Base-by-base conservation (phyloP, 768 basidiomycete species). In the Tephrocybe sp. region DNA sequence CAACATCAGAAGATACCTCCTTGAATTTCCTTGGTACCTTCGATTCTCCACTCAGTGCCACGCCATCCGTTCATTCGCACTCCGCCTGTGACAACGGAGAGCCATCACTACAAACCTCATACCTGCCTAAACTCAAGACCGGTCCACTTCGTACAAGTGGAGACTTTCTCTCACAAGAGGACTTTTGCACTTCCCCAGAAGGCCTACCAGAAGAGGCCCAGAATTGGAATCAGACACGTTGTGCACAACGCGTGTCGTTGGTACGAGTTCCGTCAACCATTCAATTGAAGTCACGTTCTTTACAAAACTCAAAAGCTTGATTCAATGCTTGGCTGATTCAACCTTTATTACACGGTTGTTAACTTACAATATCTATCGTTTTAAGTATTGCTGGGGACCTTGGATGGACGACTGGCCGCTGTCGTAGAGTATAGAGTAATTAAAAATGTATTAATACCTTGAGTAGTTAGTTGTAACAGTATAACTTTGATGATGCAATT, bases 141-240 rank as follows among this genome's bases (percentile, higher is more conserved):
- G 49, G 22, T 35, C 61, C 60, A 2, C 53, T 53, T 9, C 50
- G 57, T 22, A 49, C 55, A 14, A 62, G 58, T 45, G 45, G 45
- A 19, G 63, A 65, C 23, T 48, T 56, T 4, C 13, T 19, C n/a
- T 51, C 63, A 11, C 80, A 77, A 50, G 79, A 82, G 57, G 74
- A 68, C 45, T 73, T 73, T 58, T 72, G 69, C 55, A 74, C 72
- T 19, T 72, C 71, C 26, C 65, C 65, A 14, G 82, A 84, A 60
- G 70, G 62, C 17, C 64, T 65, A 22, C 76, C 78, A 39, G 89
- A 92, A 64, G 76, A 85, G 65, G 90, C 92, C n/a, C 91, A 92
- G 64, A 85, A 87, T 45, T 94, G 92, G 92, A 75, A 89, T 67
- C 84, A 84, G 65, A 94, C 92, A 1, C 83, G 85, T 42, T 87